Conservation (phyloP, 441 rosid genomes). For the Syzygium syzygioides region DNA sequence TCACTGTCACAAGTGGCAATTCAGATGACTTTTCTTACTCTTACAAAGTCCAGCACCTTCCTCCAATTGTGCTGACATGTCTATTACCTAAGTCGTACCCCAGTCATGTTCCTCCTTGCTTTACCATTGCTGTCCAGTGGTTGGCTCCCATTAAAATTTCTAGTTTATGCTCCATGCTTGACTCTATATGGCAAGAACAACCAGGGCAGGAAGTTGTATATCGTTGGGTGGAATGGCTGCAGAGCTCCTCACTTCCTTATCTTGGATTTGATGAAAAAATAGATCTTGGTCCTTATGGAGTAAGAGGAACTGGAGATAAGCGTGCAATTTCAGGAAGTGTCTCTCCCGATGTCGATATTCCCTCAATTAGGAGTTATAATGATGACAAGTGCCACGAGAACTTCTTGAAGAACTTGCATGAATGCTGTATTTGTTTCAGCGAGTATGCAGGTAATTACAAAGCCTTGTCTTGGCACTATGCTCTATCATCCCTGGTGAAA, state of each 20-base stretch:
- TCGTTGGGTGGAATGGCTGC: conserved; percentile 73
- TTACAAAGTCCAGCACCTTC: conserved; percentile 63
- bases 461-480: background rate
- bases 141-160: conserved; percentile 57
- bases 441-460: conserved; percentile 52
- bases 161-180: conserved; percentile 63
- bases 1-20: conserved; percentile 13
- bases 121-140: conserved; percentile 68
- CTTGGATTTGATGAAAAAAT: conserved; percentile 52
- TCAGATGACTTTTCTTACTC: conserved; percentile 63
- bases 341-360: conserved; percentile 60
- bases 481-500: background rate
- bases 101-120: conserved; percentile 63
- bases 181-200: conserved; percentile 62
- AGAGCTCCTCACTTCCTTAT: conserved; percentile 53
- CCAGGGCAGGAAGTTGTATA: conserved; percentile 74
- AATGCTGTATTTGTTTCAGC: conserved; percentile 68
- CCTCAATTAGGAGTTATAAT: conserved; percentile 56
- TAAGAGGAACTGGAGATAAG: conserved; percentile 29
- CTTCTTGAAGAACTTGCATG: conserved; percentile 59
- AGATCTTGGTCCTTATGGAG: conserved; percentile 69
- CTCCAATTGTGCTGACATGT: conserved; percentile 73
- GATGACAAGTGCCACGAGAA: conserved; percentile 55
- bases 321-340: conserved; percentile 60
- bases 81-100: conserved; percentile 75